phyloP scores from a whole-genome alignment of 345 rosid species.

The Syzygium aromaticum region DNA sequence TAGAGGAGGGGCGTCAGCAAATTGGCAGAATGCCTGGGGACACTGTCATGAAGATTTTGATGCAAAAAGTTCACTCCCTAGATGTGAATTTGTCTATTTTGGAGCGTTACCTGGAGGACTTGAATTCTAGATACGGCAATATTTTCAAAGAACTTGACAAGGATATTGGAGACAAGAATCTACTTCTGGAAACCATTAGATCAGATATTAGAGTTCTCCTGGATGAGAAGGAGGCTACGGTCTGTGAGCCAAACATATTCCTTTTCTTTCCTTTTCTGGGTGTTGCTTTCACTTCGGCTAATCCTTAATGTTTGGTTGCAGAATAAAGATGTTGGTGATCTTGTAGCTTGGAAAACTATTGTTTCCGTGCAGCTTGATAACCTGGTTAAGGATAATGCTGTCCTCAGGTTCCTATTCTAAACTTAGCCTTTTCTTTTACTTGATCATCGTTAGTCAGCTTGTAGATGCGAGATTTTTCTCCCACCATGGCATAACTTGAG shows the following conservation, averaged over 20 bases:
- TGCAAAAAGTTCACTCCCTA: slow-evolving; percentile 86
- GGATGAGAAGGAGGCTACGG: slow-evolving; percentile 40
- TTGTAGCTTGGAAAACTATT: slow-evolving; percentile 59
- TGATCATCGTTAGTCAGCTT: background rate
- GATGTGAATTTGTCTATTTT: slow-evolving; percentile 76
- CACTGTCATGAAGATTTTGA: slow-evolving; percentile 75
- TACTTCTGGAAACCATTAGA: slow-evolving; percentile 34
- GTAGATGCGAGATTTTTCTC: slow-evolving; percentile 1
- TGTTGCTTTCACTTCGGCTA: background rate
- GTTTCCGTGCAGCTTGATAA: slow-evolving; percentile 37
- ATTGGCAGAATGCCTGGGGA: slow-evolving; percentile 94
- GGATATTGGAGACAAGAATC: slow-evolving; percentile 51
- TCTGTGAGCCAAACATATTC: slow-evolving; percentile 13
- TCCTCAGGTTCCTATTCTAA: slow-evolving; percentile 37
- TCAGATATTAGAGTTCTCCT: slow-evolving; percentile 39
- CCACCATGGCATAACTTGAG: background rate
- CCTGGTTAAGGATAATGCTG: slow-evolving; percentile 35
- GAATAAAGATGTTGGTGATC: slow-evolving; percentile 59
- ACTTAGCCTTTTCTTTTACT: background rate
- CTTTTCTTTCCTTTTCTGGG: background rate
- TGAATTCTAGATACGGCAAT: slow-evolving; percentile 58
- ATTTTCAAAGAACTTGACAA: slow-evolving; percentile 67
- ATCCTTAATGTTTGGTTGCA: slow-evolving; percentile 17
- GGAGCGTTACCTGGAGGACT: slow-evolving; percentile 81
- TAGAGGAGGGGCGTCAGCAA: slow-evolving; percentile 71